Base-by-base conservation (phyloP, 352 stramenopile genomes). In the Aphanomyces invadans region DNA sequence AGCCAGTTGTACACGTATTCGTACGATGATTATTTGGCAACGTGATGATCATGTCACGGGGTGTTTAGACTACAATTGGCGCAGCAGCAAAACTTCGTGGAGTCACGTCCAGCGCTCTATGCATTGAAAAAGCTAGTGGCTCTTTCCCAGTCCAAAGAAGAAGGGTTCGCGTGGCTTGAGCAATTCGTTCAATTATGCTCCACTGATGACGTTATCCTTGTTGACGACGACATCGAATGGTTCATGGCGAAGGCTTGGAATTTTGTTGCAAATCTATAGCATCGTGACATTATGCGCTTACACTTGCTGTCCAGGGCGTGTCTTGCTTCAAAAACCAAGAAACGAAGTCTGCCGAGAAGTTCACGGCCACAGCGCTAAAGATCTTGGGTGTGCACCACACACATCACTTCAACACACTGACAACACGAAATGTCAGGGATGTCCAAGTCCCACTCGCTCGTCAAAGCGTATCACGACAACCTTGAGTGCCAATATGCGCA, bases 241-340 rank as follows among this genome's bases (percentile, higher is more conserved):
- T 31, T 67, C 7, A n/a, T 67, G 17, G 42, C 60, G 10, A 67
- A 57, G 21, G 38, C 60, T 21, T 67, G 60, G 60, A 67, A 67
- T 48, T 67, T 67, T 46, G 60, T 67, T 23, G 29, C 4, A 25
- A 52, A 52, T n/a, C n/a, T n/a, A n/a, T n/a, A n/a, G n/a, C n/a
- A n/a, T n/a, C n/a, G n/a, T n/a, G n/a, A n/a, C n/a, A n/a, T n/a
- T n/a, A n/a, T n/a, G n/a, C n/a, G n/a, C n/a, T n/a, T n/a, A n/a
- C n/a, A n/a, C n/a, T n/a, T n/a, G n/a, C n/a, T n/a, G n/a, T n/a
- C n/a, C 44, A 67, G 60, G 60, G 60, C 15, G 49, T 67, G 9
- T 67, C 60, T 2, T 67, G 60, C 49, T 67, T 57, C 33, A 49
- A 44, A 46, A 67, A 59, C 23, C 60, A 67, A 60, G 46, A 67